Conservation (phyloP, 257 asterid genomes). For the Vinca minor region DNA sequence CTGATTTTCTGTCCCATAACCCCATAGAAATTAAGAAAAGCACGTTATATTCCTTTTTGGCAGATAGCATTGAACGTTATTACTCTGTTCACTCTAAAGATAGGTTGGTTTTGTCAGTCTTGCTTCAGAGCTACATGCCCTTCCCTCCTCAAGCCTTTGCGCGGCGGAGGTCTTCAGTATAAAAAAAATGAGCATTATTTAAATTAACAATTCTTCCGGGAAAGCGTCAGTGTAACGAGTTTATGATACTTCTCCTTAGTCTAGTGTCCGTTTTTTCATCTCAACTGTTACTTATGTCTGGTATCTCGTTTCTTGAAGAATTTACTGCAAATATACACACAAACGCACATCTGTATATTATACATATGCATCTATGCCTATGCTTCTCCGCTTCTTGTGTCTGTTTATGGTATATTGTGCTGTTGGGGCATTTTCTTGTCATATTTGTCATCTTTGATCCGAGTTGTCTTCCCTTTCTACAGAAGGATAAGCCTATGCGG, state of each 20-base stretch:
- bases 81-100: not conserved
- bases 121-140: not conserved
- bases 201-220: not conserved
- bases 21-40: not conserved
- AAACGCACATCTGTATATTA: not conserved
- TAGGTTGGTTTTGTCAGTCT: not conserved
- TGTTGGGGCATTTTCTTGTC: not conserved
- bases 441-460: not conserved
- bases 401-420: not conserved
- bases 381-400: not conserved
- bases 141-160: not conserved
- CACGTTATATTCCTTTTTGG: not conserved
- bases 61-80: not conserved
- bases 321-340: not conserved
- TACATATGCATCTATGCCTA: not conserved
- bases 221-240: not conserved
- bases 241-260: not conserved
- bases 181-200: not conserved
- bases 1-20: not conserved
- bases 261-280: not conserved
- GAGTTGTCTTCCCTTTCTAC: slow-evolving; percentile 19
- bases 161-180: not conserved
- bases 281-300: not conserved
- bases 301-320: not conserved
- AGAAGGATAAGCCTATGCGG: slow-evolving; percentile 76